Evolutionary conservation across 805 yeast species (phyloP).

Genomic region (Lipomyces lipofer): DNA sequence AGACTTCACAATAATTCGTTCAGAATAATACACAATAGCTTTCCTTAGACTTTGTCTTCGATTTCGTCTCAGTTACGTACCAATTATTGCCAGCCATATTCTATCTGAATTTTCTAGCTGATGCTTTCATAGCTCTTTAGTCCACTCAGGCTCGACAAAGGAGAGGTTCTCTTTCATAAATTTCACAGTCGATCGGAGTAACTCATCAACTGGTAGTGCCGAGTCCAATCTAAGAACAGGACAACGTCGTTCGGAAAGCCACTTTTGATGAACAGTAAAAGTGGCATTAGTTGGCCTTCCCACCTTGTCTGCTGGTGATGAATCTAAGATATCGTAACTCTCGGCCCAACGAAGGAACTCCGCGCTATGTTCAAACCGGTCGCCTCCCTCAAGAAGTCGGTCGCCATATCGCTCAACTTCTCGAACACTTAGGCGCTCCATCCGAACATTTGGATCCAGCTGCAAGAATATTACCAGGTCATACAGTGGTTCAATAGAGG

Average conservation of each 20-base stretch:
- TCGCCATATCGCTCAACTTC: conserved; percentile 6
- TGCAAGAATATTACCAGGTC: conserved; percentile 5
- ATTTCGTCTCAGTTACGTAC: neutral
- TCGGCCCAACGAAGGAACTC: conserved; percentile 1
- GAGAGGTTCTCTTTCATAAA: conserved; percentile 3
- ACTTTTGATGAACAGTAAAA: neutral
- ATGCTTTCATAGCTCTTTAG: neutral
- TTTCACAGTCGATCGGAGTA: neutral
- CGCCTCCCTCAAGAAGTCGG: neutral
- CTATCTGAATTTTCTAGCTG: neutral
- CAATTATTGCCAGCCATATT: neutral
- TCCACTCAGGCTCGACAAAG: neutral
- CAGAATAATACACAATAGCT: neutral
- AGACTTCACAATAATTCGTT: too few species aligned
- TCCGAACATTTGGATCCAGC: conserved; percentile 1
- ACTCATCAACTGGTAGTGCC: neutral
- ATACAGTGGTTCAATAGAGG: conserved; percentile 1
- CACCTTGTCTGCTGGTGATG: neutral
- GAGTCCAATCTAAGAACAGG: conserved; percentile 4
- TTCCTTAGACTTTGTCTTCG: neutral
- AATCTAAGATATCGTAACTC: neutral
- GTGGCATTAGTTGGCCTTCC: neutral
- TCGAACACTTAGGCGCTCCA: neutral
- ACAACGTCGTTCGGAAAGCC: conserved; percentile 2
- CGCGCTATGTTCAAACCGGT: conserved; percentile 1